Evolutionary conservation across 2,329 filamentous ascomycete species (phyloP).

Genomic region (Fusarium brevicatenulatum): DNA sequence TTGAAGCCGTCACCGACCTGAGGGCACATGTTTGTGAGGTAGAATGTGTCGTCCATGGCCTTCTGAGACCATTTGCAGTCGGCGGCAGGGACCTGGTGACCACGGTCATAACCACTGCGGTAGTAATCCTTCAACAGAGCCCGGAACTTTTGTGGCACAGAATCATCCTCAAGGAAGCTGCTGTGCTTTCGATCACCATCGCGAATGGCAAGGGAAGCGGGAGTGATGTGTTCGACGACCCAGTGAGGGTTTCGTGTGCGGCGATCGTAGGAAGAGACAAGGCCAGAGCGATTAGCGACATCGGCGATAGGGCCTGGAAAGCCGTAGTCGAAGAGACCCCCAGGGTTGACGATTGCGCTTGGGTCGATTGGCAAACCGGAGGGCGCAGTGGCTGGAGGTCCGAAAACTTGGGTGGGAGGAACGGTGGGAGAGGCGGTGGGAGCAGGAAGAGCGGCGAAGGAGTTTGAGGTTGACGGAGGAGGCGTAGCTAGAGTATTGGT

Average conservation of each 20-base stretch:
- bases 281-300: constrained; percentile 77
- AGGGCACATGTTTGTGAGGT: constrained; percentile 95
- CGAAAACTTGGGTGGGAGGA: constrained; percentile 68
- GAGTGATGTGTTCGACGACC: constrained; percentile 97
- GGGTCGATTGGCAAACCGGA: constrained; percentile 45
- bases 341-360: constrained; percentile 71
- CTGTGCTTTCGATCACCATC: constrained; percentile 87
- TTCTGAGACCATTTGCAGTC: constrained; percentile 95
- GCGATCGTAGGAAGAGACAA: constrained; percentile 91
- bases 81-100: constrained; percentile 96
- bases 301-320: constrained; percentile 93
- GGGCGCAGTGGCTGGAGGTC: constrained; percentile 45
- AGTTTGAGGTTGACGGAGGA: constrained; percentile 44
- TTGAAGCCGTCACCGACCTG: constrained; percentile 99
- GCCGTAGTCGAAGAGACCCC: constrained; percentile 84
- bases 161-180: constrained; percentile 81
- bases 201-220: constrained; percentile 77
- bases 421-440: constrained; percentile 51
- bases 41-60: constrained; percentile 96
- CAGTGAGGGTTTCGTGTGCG: constrained; percentile 91
- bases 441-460: constrained; percentile 44
- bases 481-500: constrained; percentile 47
- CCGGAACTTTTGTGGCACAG: constrained; percentile 86
- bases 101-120: constrained; percentile 92
- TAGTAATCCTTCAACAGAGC: constrained; percentile 94